Evolutionary conservation across 140 eudicot genomes (phyloP).

Genomic region (Oenanthe javanica): DNA sequence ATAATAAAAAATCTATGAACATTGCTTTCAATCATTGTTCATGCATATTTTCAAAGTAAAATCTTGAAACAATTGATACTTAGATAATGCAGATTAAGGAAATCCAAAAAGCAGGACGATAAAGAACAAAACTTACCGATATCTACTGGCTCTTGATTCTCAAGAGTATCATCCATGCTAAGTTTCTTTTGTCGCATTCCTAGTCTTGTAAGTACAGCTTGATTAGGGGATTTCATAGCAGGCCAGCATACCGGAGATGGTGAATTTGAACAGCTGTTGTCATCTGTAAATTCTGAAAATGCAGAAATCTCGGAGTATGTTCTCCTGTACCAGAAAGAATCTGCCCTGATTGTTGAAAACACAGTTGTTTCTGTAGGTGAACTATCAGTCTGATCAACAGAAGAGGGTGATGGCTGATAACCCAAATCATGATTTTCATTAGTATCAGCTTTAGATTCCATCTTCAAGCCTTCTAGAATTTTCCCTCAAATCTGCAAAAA

Average conservation of each 20-base stretch:
- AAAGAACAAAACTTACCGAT: slow-evolving; percentile 28
- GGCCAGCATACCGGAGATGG: slow-evolving; percentile 64
- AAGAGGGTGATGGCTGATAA: slow-evolving; percentile 9
- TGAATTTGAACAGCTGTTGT: slow-evolving; percentile 50
- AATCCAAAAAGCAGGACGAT: background rate
- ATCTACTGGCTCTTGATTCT: slow-evolving; percentile 44
- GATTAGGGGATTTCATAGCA: slow-evolving; percentile 49
- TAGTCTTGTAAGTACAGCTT: slow-evolving; percentile 50
- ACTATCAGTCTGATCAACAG: slow-evolving; percentile 4
- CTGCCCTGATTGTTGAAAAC: slow-evolving; percentile 42
- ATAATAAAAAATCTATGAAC: background rate
- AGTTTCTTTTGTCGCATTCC: slow-evolving; percentile 43
- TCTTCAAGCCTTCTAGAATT: background rate
- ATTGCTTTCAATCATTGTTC: background rate
- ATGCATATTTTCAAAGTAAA: background rate
- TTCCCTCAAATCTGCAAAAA: background rate
- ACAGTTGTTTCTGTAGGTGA: slow-evolving; percentile 19
- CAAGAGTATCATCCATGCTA: slow-evolving; percentile 34
- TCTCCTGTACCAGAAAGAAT: slow-evolving; percentile 64
- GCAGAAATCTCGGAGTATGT: slow-evolving; percentile 75
- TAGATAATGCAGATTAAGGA: background rate
- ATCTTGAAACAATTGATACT: background rate
- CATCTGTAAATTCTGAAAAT: slow-evolving; percentile 66
- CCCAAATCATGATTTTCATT: background rate
- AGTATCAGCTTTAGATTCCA: background rate